phyloP scores from a whole-genome alignment of 306 rosid species.

The Begonia masoniana region DNA sequence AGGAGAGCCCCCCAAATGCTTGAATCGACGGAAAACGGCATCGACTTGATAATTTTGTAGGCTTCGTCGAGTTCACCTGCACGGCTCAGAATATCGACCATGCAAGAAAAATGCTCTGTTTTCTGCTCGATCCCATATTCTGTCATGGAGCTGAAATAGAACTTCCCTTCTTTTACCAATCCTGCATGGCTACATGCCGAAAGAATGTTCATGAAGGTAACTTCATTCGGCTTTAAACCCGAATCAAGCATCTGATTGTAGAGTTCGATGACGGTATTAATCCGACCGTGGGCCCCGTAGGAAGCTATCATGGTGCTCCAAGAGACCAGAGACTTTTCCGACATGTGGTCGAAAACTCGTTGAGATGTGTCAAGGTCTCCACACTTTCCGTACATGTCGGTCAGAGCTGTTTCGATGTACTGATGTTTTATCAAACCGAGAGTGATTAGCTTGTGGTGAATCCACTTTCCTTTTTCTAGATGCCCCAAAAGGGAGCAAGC shows the following conservation, averaged over 20 bases:
- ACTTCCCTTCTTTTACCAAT: slow-evolving; percentile 56
- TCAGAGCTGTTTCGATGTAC: slow-evolving; percentile 52
- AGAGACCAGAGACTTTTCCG: slow-evolving; percentile 61
- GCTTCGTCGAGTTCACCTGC: slow-evolving; percentile 69
- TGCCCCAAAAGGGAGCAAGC: slow-evolving; percentile 77
- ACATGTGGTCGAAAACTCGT: slow-evolving; percentile 43
- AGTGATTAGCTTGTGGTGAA: slow-evolving; percentile 64
- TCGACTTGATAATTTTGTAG: slow-evolving; percentile 46
- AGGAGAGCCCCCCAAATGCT: slow-evolving; percentile 83
- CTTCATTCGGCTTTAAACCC: slow-evolving; percentile 53
- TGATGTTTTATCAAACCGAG: slow-evolving; percentile 35
- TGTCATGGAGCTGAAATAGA: slow-evolving; percentile 43
- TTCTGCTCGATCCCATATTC: slow-evolving; percentile 46
- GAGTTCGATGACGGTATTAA: slow-evolving; percentile 37
- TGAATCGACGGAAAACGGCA: slow-evolving; percentile 36
- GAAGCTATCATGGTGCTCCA: slow-evolving; percentile 88
- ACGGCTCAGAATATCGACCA: slow-evolving; percentile 79
- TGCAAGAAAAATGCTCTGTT: slow-evolving; percentile 55
- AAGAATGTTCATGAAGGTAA: slow-evolving; percentile 77
- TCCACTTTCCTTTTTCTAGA: slow-evolving; percentile 79
- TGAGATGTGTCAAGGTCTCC: slow-evolving; percentile 60
- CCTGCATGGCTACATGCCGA: slow-evolving; percentile 88
- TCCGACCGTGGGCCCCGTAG: slow-evolving; percentile 68
- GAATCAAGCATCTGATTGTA: slow-evolving; percentile 47
- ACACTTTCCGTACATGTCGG: slow-evolving; percentile 82